A percentile compares a stretch with the other conserved stretches of the same genome.
Conservation (phyloP, 2,329 filamentous ascomycete genomes). For the Cladophialophora chaetospira region DNA sequence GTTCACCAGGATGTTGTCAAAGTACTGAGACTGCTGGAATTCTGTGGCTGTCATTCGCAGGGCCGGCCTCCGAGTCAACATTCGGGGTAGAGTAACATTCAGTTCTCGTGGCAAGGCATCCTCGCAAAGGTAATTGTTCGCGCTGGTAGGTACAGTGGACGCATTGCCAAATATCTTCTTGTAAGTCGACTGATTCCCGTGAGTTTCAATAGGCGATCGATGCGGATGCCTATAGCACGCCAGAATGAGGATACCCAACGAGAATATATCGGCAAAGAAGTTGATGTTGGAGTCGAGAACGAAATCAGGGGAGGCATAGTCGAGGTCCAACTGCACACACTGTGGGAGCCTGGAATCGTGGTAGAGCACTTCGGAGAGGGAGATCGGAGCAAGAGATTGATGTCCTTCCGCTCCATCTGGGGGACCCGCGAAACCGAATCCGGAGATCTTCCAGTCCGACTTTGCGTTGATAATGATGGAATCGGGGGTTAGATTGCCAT, state of each 20-base stretch:
- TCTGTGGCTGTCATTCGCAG: constrained; percentile 85
- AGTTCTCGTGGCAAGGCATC: constrained; percentile 79
- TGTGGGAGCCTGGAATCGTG: constrained; percentile 80
- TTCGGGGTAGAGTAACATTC: constrained; percentile 73
- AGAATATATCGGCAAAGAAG: constrained; percentile 86
- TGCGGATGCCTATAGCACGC: constrained; percentile 95
- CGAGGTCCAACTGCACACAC: constrained; percentile 83
- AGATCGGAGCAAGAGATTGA: constrained; percentile 76
- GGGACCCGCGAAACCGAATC: constrained; percentile 85
- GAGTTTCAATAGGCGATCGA: constrained; percentile 77
- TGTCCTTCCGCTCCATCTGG: constrained; percentile 73
- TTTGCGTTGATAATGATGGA: constrained; percentile 93
- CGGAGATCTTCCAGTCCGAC: constrained; percentile 98
- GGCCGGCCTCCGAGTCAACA: constrained; percentile 85
- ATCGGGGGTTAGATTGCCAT: constrained; percentile 92
- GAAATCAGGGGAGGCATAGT: constrained; percentile 94
- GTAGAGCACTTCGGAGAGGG: constrained; percentile 79
- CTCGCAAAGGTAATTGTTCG: constrained; percentile 83
- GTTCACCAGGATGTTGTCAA: constrained; percentile 94
- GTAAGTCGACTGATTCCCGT: constrained; percentile 79
- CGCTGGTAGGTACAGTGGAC: constrained; percentile 73
- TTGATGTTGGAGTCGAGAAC: constrained; percentile 88
- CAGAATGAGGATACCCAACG: constrained; percentile 82
- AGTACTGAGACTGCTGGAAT: constrained; percentile 94
- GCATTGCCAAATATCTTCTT: constrained; percentile 80